These are phyloP conservation scores for Rhodotorula taiwanensis DNA, from an alignment of 768 basidiomycete genomes.

Conservation along the genomic window DNA sequence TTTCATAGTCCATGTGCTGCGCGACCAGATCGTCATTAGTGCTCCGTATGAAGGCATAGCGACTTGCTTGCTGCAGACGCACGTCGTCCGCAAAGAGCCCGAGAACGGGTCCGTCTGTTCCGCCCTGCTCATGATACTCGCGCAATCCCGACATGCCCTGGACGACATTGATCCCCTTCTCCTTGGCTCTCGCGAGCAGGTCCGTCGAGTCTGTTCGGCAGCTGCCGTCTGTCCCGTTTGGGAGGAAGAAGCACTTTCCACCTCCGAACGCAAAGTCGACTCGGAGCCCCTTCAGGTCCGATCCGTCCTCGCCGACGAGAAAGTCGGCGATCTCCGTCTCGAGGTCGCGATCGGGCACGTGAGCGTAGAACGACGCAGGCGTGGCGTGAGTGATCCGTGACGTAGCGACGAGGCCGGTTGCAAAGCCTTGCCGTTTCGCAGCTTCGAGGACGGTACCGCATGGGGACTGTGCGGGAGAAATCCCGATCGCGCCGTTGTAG, in stretches of 20 bases:
- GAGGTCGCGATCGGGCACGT: constrained; percentile 39
- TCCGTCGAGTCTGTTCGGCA: constrained; percentile 39
- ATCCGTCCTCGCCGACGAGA: constrained; percentile 34
- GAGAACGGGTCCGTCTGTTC: constrained; percentile 25
- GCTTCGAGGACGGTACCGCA: constrained; percentile 42
- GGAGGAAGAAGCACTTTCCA: constrained; percentile 38
- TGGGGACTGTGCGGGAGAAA: constrained; percentile 25
- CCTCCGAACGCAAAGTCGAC: constrained; percentile 43
- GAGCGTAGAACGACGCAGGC: constrained; percentile 40
- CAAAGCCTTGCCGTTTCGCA: constrained; percentile 37
- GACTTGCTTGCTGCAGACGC: neutral
- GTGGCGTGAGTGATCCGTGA: constrained; percentile 39
- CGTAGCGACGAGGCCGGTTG: constrained; percentile 39
- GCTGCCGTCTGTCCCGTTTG: constrained; percentile 29
- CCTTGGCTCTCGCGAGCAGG: constrained; percentile 22
- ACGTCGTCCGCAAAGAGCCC: constrained; percentile 38
- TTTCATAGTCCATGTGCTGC: constrained; percentile 41
- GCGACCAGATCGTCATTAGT: no score
- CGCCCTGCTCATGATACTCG: constrained; percentile 10
- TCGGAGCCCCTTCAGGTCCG: constrained; percentile 22
- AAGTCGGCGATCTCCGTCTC: constrained; percentile 34
- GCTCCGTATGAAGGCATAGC: no score
- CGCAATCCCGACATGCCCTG: constrained; percentile 28
- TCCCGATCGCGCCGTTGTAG: constrained; percentile 41
- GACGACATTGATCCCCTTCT: constrained; percentile 30